phyloP scores from a whole-genome alignment of 1,284 basidiomycete species.

The Sphaerobolus stellatus region DNA sequence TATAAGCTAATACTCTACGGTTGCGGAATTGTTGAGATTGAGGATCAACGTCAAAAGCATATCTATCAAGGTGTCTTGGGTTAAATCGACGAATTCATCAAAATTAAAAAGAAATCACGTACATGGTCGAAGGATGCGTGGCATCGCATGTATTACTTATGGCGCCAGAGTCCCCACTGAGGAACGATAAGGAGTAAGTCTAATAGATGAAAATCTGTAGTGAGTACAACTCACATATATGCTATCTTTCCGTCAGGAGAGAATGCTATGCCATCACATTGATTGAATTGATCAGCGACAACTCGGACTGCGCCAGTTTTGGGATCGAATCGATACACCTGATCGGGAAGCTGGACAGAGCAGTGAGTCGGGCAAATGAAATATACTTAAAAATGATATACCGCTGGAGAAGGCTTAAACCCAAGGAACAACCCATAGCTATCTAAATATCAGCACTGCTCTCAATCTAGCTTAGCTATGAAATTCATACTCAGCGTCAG shows the following conservation, averaged over 20 bases:
- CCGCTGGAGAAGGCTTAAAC: not conserved
- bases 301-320: conserved; percentile 61
- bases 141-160: conserved; percentile 52
- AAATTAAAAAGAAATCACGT: conserved; percentile 22
- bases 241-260: conserved; percentile 61
- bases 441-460: not conserved
- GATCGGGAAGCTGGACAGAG: conserved; percentile 53
- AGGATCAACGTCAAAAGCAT: conserved; percentile 69
- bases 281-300: conserved; percentile 67
- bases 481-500: not conserved
- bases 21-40: conserved; percentile 56
- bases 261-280: conserved; percentile 69
- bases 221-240: conserved; percentile 53
- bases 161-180: conserved; percentile 55
- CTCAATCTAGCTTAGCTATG: too few relatives aligned
- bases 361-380: not conserved
- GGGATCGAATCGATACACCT: conserved; percentile 73
- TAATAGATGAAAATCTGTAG: conserved; percentile 14
- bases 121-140: conserved; percentile 70
- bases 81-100: not conserved
- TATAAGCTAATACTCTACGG: conserved; percentile 69
- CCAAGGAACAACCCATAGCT: conserved; percentile 30
- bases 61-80: conserved; percentile 40
- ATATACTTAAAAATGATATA: not conserved
- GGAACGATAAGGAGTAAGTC: not conserved